phyloP scores from a whole-genome alignment of 495 filamentous ascomycete genomes.

The Pyronema omphalodes region DNA sequence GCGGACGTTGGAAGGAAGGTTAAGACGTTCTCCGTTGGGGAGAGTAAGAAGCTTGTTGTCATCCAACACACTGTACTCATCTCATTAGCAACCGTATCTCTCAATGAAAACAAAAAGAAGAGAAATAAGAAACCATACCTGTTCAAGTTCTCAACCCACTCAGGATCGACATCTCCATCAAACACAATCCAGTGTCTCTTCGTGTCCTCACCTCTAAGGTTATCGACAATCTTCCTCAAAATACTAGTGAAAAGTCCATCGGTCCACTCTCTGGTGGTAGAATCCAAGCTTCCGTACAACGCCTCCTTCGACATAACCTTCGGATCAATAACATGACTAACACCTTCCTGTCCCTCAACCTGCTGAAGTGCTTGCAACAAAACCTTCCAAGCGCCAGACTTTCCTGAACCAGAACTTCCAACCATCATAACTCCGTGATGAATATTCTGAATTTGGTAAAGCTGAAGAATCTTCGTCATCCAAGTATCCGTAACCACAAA shows the following conservation, averaged over 20 bases:
- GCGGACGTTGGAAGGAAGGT: slow-evolving; percentile 79
- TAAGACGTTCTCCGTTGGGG: slow-evolving; percentile 93
- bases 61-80: slow-evolving; percentile 55
- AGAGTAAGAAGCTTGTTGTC: slow-evolving; percentile 95
- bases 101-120: neutral
- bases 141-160: slow-evolving; percentile 99
- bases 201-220: slow-evolving; percentile 84
- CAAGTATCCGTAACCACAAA: slow-evolving; percentile 79
- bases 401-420: slow-evolving; percentile 82
- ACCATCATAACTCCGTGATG: slow-evolving; percentile 99
- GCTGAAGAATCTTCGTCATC: slow-evolving; percentile 89
- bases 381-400: slow-evolving; percentile 85
- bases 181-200: slow-evolving; percentile 99
- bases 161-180: slow-evolving; percentile 94
- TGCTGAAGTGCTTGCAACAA: slow-evolving; percentile 84
- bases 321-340: slow-evolving; percentile 93
- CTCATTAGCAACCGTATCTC: slow-evolving; percentile 1
- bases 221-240: slow-evolving; percentile 93
- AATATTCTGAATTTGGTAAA: slow-evolving; percentile 92
- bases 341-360: slow-evolving; percentile 77
- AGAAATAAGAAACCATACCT: slow-evolving; percentile 24
- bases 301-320: slow-evolving; percentile 99
- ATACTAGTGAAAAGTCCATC: slow-evolving; percentile 97
- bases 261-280: slow-evolving; percentile 94
- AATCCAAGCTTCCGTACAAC: slow-evolving; percentile 85